Conservation (phyloP, 208 protist species). For the Polymyxa betae region DNA sequence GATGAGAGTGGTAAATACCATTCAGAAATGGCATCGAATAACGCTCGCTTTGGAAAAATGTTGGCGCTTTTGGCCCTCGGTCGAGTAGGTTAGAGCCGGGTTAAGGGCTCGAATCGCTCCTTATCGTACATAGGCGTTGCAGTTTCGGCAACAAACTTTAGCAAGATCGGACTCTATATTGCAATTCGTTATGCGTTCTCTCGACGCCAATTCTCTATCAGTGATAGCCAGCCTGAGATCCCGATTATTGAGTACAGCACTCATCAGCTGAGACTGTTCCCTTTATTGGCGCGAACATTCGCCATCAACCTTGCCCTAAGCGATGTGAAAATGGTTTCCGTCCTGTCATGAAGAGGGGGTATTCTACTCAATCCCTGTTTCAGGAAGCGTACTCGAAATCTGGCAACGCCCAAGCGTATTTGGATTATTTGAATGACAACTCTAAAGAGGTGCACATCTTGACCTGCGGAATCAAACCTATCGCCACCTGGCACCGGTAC, state of each 20-base stretch:
- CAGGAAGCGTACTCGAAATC: neutral
- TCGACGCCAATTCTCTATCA: neutral
- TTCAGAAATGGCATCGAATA: neutral
- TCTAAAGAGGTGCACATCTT: neutral
- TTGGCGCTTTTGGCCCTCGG: neutral
- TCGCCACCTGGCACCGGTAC: neutral
- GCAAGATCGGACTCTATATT: neutral
- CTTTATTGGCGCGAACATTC: neutral
- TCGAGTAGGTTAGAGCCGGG: neutral
- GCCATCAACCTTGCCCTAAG: neutral
- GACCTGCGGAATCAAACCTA: neutral
- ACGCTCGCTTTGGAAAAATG: neutral
- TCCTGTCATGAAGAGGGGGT: neutral
- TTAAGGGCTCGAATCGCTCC: neutral
- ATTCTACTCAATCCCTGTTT: neutral
- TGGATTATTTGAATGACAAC: neutral
- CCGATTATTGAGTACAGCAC: neutral
- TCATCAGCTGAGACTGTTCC: neutral
- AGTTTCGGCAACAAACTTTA: neutral
- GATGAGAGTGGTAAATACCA: neutral
- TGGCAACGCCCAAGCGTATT: too few species aligned
- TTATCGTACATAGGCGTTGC: neutral
- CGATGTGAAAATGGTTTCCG: neutral
- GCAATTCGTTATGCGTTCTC: slow-evolving; percentile 27
- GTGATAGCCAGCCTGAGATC: neutral